A percentile compares a stretch with the other conserved stretches of the same genome.
These are phyloP conservation scores for Jaenimonas drosophilae DNA, from an alignment of 208 protist genomes.

Conservation along the genomic window DNA sequence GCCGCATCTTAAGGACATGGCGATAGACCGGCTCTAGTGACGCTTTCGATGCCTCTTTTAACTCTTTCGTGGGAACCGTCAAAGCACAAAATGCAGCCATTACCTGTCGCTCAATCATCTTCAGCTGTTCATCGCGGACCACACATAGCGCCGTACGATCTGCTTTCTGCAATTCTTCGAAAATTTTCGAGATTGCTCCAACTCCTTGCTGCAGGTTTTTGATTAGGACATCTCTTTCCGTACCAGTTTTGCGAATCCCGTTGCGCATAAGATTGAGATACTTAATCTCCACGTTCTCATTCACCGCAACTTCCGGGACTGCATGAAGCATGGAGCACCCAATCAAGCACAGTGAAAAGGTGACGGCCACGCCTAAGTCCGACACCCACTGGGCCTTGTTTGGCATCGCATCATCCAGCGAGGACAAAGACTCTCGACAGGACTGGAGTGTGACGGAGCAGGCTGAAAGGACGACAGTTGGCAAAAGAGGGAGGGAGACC, in stretches of 20 bases:
- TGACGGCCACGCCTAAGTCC: constrained; percentile 51
- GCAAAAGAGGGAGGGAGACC: constrained; percentile 63
- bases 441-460: constrained; percentile 36
- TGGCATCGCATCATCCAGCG: constrained; percentile 27
- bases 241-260: constrained; percentile 40
- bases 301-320: constrained; percentile 9
- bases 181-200: constrained; percentile 43
- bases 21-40: constrained; percentile 37
- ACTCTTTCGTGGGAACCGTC: constrained; percentile 36
- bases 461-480: constrained; percentile 32
- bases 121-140: constrained; percentile 57
- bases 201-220: constrained; percentile 80
- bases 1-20: constrained; percentile 58
- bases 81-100: constrained; percentile 80
- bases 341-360: constrained; percentile 59
- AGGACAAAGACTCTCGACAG: constrained; percentile 56
- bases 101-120: constrained; percentile 61
- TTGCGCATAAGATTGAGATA: constrained; percentile 51
- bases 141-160: constrained; percentile 61
- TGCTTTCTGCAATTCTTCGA: constrained; percentile 61
- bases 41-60: constrained; percentile 26
- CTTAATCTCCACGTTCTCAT: constrained; percentile 5
- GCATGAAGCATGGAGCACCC: constrained; percentile 56
- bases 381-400: constrained; percentile 23
- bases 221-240: constrained; percentile 67